Conservation (phyloP, 2,329 filamentous ascomycete species). For the Monosporascus sp. region DNA sequence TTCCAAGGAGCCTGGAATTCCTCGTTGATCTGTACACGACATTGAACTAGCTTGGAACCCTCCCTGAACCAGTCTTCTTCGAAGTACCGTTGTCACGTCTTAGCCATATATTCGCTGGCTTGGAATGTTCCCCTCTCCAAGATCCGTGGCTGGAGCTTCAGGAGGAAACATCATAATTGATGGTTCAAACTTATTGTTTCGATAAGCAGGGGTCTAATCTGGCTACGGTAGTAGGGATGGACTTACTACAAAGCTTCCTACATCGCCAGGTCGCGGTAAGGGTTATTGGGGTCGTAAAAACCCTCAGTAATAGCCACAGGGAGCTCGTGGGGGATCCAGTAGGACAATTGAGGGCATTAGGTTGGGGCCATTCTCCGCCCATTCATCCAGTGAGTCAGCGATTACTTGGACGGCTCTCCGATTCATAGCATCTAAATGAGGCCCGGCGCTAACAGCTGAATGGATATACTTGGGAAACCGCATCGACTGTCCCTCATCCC, state of each 20-base stretch:
- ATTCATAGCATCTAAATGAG: constrained; percentile 13
- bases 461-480: constrained; percentile 10
- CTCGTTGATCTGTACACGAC: constrained; percentile 7
- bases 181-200: constrained; percentile 9
- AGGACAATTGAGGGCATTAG: constrained; percentile 10
- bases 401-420: constrained; percentile 8
- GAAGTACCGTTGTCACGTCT: constrained; percentile 11
- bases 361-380: not conserved
- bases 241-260: constrained; percentile 16
- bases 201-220: too few relatives aligned
- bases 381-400: constrained; percentile 5
- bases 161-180: constrained; percentile 6
- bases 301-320: constrained; percentile 11
- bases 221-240: not conserved
- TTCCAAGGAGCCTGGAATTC: constrained; percentile 1
- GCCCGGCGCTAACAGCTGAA: constrained; percentile 7
- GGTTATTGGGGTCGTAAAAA: constrained; percentile 16
- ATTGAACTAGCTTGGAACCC: constrained; percentile 4
- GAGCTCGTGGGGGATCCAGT: constrained; percentile 14
- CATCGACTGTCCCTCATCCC: constrained; percentile 9
- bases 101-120: constrained; percentile 10
- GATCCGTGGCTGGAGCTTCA: constrained; percentile 3
- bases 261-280: constrained; percentile 11
- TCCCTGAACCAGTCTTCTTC: constrained; percentile 2
- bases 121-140: constrained; percentile 4